Conservation (phyloP, 208 protist genomes). For the Trypanosoma grayi region DNA sequence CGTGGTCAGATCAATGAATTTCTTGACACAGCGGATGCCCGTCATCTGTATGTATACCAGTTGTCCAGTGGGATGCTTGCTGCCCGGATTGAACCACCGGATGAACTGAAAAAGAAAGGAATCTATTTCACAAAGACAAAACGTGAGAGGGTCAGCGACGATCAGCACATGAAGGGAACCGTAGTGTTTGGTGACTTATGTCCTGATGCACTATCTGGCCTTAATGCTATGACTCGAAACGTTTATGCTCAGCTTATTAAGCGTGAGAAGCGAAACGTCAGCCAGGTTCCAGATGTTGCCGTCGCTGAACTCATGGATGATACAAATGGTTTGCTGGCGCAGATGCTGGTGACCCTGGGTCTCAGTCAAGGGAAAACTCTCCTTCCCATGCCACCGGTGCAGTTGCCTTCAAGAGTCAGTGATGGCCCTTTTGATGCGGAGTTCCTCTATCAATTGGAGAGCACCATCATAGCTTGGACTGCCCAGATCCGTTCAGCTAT, state of each 20-base stretch:
- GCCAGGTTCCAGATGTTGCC: conserved; percentile 91
- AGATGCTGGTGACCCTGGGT: conserved; percentile 91
- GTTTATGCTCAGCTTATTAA: conserved; percentile 90
- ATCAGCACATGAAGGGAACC: conserved; percentile 78
- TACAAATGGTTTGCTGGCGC: conserved; percentile 83
- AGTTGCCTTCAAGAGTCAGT: conserved; percentile 76
- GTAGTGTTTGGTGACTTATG: conserved; percentile 86
- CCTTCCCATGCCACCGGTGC: conserved; percentile 89
- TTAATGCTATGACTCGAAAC: conserved; percentile 80
- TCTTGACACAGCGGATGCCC: conserved; percentile 88
- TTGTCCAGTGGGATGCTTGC: conserved; percentile 60
- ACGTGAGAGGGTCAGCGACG: conserved; percentile 88
- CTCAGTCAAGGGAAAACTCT: conserved; percentile 92
- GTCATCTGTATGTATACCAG: conserved; percentile 92
- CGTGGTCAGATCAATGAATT: conserved; percentile 90
- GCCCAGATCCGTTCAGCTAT: conserved; percentile 91
- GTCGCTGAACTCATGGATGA: conserved; percentile 90
- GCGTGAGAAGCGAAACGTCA: conserved; percentile 80
- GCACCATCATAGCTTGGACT: conserved; percentile 92
- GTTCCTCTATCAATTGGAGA: conserved; percentile 90
- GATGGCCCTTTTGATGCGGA: conserved; percentile 86
- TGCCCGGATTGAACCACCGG: conserved; percentile 83
- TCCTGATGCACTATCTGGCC: conserved; percentile 56
- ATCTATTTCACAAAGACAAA: conserved; percentile 92
- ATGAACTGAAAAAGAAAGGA: conserved; percentile 90